phyloP scores from a whole-genome alignment of 495 filamentous ascomycete genomes.

The Achaetomiella virescens region DNA sequence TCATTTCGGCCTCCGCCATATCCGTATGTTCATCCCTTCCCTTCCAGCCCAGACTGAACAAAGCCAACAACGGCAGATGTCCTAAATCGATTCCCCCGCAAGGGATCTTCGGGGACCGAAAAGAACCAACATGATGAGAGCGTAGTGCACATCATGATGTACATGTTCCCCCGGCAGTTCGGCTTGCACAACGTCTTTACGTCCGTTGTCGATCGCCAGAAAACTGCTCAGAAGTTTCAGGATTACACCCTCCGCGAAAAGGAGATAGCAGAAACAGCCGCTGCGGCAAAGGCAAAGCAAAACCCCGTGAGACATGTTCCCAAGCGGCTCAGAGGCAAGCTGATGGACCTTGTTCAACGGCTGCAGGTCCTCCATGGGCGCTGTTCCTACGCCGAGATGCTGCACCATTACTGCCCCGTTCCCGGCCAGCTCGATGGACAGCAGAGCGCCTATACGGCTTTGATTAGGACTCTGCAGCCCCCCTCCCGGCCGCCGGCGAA shows the following conservation, averaged over 20 bases:
- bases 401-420: slow-evolving; percentile 75
- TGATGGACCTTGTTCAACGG: slow-evolving; percentile 53
- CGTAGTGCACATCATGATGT: slow-evolving; percentile 73
- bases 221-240: slow-evolving; percentile 65
- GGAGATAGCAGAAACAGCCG: slow-evolving; percentile 55
- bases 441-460: background rate
- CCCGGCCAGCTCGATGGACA: slow-evolving; percentile 1
- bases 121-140: slow-evolving; percentile 40
- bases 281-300: slow-evolving; percentile 14
- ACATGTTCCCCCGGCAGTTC: slow-evolving; percentile 91
- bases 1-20: slow-evolving; percentile 67
- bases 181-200: slow-evolving; percentile 89
- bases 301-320: slow-evolving; percentile 48
- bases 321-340: slow-evolving; percentile 64
- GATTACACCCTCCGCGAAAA: slow-evolving; percentile 79
- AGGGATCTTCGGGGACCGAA: slow-evolving; percentile 2
- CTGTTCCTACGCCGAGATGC: slow-evolving; percentile 70
- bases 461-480: background rate
- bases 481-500: background rate
- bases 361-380: slow-evolving; percentile 63
- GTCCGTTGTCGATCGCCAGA: slow-evolving; percentile 51
- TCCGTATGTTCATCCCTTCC: slow-evolving; percentile 54
- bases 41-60: background rate
- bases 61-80: slow-evolving; percentile 54
- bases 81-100: slow-evolving; percentile 64